These are phyloP conservation scores for Batkoa obscura DNA, from an alignment of 371 early-diverging fungal genomes.

Conservation along the genomic window DNA sequence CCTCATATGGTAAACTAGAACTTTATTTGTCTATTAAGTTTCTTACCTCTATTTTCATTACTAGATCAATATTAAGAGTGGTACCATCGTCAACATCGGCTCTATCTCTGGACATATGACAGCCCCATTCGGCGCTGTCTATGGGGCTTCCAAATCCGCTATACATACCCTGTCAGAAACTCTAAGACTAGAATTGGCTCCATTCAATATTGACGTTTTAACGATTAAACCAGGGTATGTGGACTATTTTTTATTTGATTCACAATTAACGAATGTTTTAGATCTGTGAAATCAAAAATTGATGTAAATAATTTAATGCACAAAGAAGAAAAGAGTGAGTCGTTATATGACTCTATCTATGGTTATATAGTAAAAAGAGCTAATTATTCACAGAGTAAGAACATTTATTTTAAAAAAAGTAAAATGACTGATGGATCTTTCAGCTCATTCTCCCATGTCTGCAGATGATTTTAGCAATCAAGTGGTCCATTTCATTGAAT, in stretches of 20 bases:
- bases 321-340: no score
- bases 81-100: conserved; percentile 38
- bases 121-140: conserved; percentile 37
- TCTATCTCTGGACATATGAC: conserved; percentile 28
- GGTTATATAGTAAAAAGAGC: no score
- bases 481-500: no score
- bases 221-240: conserved; percentile 29
- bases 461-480: no score
- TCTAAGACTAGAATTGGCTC: conserved; percentile 30
- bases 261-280: background rate
- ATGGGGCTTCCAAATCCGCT: conserved; percentile 37
- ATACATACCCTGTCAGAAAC: conserved; percentile 33
- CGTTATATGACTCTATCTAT: no score
- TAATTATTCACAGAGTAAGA: no score
- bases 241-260: background rate
- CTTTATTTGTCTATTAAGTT: no score
- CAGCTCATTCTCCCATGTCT: no score
- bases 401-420: no score
- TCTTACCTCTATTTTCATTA: background rate
- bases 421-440: no score
- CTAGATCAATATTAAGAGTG: conserved; percentile 16
- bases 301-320: no score
- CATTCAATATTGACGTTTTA: conserved; percentile 31
- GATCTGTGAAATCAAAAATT: background rate
- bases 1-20: conserved; percentile 19